These are phyloP conservation scores for Globisporangium recalcitrans DNA, from an alignment of 352 stramenopile genomes.

Conservation along the genomic window DNA sequence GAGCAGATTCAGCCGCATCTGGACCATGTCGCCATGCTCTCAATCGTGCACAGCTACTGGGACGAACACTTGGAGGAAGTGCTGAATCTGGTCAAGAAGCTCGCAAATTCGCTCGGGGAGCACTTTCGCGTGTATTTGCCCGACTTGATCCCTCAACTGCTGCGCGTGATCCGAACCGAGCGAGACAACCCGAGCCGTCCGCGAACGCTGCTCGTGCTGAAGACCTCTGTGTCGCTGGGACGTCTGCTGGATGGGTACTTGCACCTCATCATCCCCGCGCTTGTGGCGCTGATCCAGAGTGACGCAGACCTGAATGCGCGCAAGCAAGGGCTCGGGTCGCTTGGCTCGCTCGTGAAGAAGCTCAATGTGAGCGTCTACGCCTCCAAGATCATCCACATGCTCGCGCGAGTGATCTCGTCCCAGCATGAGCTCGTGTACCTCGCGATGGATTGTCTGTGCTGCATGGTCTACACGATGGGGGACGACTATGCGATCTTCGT, in stretches of 20 bases:
- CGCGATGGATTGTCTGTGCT: constrained; percentile 85
- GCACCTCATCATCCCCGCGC: constrained; percentile 77
- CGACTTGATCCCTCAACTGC: constrained; percentile 82
- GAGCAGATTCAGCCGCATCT: constrained; percentile 93
- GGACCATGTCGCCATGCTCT: constrained; percentile 78
- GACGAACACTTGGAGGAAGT: constrained; percentile 94
- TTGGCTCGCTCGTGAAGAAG: constrained; percentile 85
- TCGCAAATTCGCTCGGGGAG: constrained; percentile 80
- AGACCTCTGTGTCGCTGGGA: constrained; percentile 72
- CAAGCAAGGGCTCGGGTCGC: constrained; percentile 75
- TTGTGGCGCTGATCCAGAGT: constrained; percentile 81
- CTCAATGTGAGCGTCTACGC: constrained; percentile 86
- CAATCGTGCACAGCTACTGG: constrained; percentile 81
- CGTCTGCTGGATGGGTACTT: constrained; percentile 78
- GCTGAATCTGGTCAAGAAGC: constrained; percentile 95
- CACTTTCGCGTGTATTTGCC: constrained; percentile 88
- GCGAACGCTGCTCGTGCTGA: constrained; percentile 71
- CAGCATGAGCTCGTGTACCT: constrained; percentile 83
- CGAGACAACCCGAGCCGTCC: constrained; percentile 61
- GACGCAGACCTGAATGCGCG: constrained; percentile 75
- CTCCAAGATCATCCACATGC: constrained; percentile 89
- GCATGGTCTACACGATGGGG: constrained; percentile 88
- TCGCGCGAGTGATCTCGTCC: constrained; percentile 75
- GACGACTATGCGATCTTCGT: constrained; percentile 89
- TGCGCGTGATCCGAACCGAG: constrained; percentile 82